Evolutionary conservation across 345 rosid genomes (phyloP).

Genomic region (Abelmoschus esculentus): DNA sequence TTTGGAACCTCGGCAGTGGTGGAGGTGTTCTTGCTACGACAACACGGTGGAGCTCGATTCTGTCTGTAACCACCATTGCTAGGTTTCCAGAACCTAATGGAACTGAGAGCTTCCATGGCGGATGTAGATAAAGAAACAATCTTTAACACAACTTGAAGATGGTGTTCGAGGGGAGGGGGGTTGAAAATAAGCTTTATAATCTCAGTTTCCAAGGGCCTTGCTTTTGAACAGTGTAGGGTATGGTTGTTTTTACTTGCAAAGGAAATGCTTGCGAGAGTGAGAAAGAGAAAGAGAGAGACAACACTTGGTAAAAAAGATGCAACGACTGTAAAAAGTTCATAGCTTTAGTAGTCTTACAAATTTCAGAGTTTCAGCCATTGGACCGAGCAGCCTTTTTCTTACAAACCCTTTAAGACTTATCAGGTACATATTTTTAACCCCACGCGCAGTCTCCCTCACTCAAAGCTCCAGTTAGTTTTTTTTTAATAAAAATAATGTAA

Average conservation of each 20-base stretch:
- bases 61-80: slow-evolving; percentile 20
- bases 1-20: slow-evolving; percentile 13
- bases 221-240: background rate
- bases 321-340: background rate
- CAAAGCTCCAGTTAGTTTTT: too few species aligned
- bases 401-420: background rate
- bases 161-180: slow-evolving; percentile 19
- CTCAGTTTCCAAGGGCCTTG: slow-evolving; percentile 13
- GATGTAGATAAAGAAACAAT: background rate
- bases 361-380: background rate
- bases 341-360: background rate
- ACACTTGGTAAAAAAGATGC: background rate
- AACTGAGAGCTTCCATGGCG: slow-evolving; percentile 61
- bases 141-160: slow-evolving; percentile 21
- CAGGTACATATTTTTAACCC: background rate
- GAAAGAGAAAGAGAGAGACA: background rate
- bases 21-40: background rate
- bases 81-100: slow-evolving; percentile 50
- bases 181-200: slow-evolving; percentile 9
- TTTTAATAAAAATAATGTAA: too few species aligned
- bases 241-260: slow-evolving; percentile 12
- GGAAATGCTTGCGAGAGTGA: background rate
- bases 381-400: background rate
- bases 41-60: slow-evolving; percentile 16
- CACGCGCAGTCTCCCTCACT: background rate